phyloP scores from a whole-genome alignment of 2,329 filamentous ascomycete species.

The Rhynchosporium graminicola region DNA sequence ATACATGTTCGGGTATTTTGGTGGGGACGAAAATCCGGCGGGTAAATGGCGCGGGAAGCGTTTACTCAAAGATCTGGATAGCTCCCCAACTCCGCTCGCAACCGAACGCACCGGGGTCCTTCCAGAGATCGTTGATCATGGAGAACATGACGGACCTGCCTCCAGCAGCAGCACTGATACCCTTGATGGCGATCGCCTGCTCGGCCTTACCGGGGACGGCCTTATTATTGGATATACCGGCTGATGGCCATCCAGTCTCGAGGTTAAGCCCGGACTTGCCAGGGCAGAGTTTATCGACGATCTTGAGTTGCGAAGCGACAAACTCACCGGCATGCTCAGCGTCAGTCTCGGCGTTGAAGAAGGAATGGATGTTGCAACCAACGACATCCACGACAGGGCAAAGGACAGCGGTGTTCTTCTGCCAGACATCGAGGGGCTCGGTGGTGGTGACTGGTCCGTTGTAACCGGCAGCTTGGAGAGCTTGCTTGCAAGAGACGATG shows the following conservation, averaged over 20 bases:
- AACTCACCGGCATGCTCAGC: constrained; percentile 73
- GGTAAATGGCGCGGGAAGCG: background rate
- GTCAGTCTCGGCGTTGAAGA: constrained; percentile 76
- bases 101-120: constrained; percentile 64
- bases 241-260: constrained; percentile 86
- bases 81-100: constrained; percentile 81
- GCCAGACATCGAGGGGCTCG: constrained; percentile 79
- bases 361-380: constrained; percentile 87
- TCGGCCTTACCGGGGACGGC: constrained; percentile 67
- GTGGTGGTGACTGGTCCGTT: constrained; percentile 76
- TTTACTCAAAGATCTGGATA: constrained; percentile 31
- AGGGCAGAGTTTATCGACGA: constrained; percentile 70
- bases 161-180: constrained; percentile 67
- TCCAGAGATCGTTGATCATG: constrained; percentile 80
- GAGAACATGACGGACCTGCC: constrained; percentile 78
- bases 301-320: constrained; percentile 69
- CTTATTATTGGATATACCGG: constrained; percentile 67
- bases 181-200: constrained; percentile 72
- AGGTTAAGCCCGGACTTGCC: constrained; percentile 76
- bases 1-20: too few relatives aligned
- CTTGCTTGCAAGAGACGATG: constrained; percentile 64
- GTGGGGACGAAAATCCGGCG: too few relatives aligned
- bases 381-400: constrained; percentile 77
- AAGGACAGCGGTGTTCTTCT: constrained; percentile 60
- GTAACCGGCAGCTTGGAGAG: constrained; percentile 68